Evolutionary conservation across 2,329 filamentous ascomycete species (phyloP).

Genomic region (Clarireedia monteithiana): DNA sequence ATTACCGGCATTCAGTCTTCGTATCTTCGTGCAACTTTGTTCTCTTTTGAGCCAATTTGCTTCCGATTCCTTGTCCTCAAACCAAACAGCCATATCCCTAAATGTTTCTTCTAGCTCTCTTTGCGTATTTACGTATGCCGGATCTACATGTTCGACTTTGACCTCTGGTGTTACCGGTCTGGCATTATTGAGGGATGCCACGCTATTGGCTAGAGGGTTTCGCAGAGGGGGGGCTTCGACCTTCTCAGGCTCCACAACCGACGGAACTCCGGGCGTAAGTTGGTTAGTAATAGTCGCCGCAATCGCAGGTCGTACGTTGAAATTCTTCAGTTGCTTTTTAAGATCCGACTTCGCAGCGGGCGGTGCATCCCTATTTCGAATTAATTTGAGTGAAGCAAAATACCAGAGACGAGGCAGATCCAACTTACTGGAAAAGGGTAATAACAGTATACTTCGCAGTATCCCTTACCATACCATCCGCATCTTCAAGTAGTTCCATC

Average conservation of each 20-base stretch:
- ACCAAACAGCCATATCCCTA: constrained; percentile 69
- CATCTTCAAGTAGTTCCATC: constrained; percentile 83
- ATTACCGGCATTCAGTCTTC: constrained; percentile 77
- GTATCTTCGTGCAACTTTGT: constrained; percentile 67
- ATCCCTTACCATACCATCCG: constrained; percentile 80
- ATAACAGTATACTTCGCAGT: constrained; percentile 76
- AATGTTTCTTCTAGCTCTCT: constrained; percentile 85
- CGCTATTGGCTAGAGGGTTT: constrained; percentile 42
- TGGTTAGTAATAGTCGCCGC: constrained; percentile 72
- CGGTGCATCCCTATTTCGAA: constrained; percentile 55
- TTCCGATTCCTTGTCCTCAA: constrained; percentile 84
- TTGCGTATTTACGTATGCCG: constrained; percentile 73
- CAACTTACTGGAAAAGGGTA: constrained; percentile 68
- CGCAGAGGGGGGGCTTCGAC: constrained; percentile 34
- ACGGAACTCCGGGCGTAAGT: constrained; percentile 46
- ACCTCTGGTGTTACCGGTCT: constrained; percentile 57
- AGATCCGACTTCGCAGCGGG: constrained; percentile 80
- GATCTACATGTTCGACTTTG: constrained; percentile 65
- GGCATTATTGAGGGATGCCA: constrained; percentile 35
- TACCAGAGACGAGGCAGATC: background rate
- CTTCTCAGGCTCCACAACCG: constrained; percentile 23
- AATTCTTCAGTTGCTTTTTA: constrained; percentile 75
- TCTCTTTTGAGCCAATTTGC: constrained; percentile 87
- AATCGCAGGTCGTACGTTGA: constrained; percentile 81
- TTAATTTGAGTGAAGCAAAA: constrained; percentile 8